phyloP scores from a whole-genome alignment of 768 basidiomycete species.

The Leucocoprinus leucothites region DNA sequence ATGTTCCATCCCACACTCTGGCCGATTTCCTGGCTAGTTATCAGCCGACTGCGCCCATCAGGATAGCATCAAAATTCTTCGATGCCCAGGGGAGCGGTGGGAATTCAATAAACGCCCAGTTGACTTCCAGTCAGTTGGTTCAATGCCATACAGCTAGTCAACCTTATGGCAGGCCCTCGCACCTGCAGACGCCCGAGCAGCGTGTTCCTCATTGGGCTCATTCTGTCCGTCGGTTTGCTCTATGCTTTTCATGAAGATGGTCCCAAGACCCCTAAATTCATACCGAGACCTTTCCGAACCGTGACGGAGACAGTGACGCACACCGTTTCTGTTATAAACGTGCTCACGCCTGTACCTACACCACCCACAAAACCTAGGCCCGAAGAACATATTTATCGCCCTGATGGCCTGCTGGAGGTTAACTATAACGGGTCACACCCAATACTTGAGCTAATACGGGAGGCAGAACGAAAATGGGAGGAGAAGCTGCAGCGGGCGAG shows the following conservation, averaged over 20 bases:
- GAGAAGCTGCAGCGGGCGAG: conserved; percentile 65
- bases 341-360: neutral
- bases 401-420: conserved; percentile 39
- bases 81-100: neutral
- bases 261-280: neutral
- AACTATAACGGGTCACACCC: conserved; percentile 55
- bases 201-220: neutral
- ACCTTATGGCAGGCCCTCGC: neutral
- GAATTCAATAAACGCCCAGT: neutral
- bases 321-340: neutral
- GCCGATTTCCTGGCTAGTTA: neutral
- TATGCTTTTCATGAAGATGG: neutral
- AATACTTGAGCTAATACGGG: conserved; percentile 70
- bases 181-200: neutral
- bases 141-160: neutral
- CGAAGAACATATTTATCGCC: conserved; percentile 30
- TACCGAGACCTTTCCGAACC: conserved; percentile 1
- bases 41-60: too few relatives aligned
- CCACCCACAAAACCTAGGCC: conserved; percentile 13
- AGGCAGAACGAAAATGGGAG: conserved; percentile 64
- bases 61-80: too few relatives aligned
- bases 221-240: neutral
- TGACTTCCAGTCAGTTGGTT: neutral
- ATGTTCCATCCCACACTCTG: too few relatives aligned
- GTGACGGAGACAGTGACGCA: conserved; percentile 7